phyloP scores from a whole-genome alignment of 2,329 filamentous ascomycete species.

The Alternaria sp. region DNA sequence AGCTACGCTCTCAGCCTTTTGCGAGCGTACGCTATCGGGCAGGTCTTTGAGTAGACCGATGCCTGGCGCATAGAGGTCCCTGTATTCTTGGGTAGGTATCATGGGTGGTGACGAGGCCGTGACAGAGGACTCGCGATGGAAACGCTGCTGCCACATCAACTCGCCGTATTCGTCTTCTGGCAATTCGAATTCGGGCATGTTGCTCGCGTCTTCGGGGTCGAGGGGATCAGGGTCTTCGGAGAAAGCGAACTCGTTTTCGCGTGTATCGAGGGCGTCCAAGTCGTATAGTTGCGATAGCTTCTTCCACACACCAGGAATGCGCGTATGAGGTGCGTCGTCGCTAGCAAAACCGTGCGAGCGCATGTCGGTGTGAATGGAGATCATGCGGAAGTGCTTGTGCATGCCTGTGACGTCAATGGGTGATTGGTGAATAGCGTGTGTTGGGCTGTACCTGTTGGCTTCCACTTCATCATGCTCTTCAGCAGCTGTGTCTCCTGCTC shows the following conservation, averaged over 20 bases:
- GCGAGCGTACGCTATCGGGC: constrained; percentile 36
- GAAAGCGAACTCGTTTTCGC: constrained; percentile 69
- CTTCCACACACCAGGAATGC: constrained; percentile 89
- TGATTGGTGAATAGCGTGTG: not conserved
- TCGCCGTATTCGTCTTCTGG: constrained; percentile 55
- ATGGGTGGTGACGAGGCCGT: constrained; percentile 41
- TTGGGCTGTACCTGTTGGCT: constrained; percentile 74
- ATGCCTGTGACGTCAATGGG: constrained; percentile 54
- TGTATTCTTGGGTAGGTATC: constrained; percentile 44
- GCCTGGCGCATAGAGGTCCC: constrained; percentile 41
- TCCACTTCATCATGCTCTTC: constrained; percentile 92
- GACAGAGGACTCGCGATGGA: constrained; percentile 38
- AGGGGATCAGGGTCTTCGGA: constrained; percentile 64
- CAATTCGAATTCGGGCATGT: constrained; percentile 52
- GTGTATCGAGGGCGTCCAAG: constrained; percentile 83
- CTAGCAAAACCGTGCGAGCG: constrained; percentile 70
- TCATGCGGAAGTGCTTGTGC: constrained; percentile 66
- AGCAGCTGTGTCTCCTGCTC: constrained; percentile 93
- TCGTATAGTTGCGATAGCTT: constrained; percentile 88
- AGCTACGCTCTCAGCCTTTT: constrained; percentile 40
- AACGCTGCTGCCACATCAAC: constrained; percentile 55
- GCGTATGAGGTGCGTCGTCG: constrained; percentile 76
- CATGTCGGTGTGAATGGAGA: constrained; percentile 49
- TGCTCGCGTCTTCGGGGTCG: constrained; percentile 46
- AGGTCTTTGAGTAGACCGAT: constrained; percentile 45